A percentile compares a stretch with the other conserved stretches of the same genome.
Evolutionary conservation across 2,329 filamentous ascomycete genomes (phyloP).

Genomic region (Colletotrichum sojae): DNA sequence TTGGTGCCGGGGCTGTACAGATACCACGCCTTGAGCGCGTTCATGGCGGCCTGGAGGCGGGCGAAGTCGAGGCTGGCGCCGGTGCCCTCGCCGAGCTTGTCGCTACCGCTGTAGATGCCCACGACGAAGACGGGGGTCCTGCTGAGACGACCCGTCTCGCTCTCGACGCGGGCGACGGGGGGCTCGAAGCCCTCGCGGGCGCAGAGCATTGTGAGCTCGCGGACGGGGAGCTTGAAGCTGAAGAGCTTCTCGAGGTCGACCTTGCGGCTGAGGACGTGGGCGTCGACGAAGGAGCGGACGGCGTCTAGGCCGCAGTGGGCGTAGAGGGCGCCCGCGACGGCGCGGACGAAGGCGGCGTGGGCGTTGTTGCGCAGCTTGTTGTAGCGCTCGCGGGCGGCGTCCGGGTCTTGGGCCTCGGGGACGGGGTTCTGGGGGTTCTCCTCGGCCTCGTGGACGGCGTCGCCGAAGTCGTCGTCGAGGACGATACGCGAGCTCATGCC

Average conservation of each 20-base stretch:
- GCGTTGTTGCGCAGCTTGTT: conserved; percentile 83
- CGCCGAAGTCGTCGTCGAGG: conserved; percentile 88
- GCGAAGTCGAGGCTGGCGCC: conserved; percentile 85
- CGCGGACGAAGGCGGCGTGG: conserved; percentile 83
- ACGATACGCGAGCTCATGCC: conserved; percentile 84
- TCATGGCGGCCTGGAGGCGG: conserved; percentile 83
- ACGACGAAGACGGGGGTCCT: conserved; percentile 93
- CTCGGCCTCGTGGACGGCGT: conserved; percentile 57
- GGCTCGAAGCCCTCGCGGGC: conserved; percentile 89
- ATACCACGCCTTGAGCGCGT: conserved; percentile 94
- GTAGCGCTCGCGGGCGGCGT: conserved; percentile 46
- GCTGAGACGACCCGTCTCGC: conserved; percentile 89
- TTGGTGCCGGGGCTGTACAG: conserved; percentile 84
- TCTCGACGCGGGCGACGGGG: conserved; percentile 88
- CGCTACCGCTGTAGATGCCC: conserved; percentile 90
- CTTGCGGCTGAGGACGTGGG: conserved; percentile 86
- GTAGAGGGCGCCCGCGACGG: conserved; percentile 88
- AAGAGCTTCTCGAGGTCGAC: conserved; percentile 85
- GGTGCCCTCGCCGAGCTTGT: conserved; percentile 93
- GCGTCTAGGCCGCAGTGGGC: conserved; percentile 84
- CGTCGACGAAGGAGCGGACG: conserved; percentile 85
- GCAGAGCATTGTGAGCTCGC: conserved; percentile 87
- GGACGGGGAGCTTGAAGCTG: conserved; percentile 85
- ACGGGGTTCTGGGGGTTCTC: conserved; percentile 41
- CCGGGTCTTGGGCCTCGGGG: conserved; percentile 24